phyloP scores from a whole-genome alignment of 1,284 basidiomycete species.

The Moesziomyces aphidis region DNA sequence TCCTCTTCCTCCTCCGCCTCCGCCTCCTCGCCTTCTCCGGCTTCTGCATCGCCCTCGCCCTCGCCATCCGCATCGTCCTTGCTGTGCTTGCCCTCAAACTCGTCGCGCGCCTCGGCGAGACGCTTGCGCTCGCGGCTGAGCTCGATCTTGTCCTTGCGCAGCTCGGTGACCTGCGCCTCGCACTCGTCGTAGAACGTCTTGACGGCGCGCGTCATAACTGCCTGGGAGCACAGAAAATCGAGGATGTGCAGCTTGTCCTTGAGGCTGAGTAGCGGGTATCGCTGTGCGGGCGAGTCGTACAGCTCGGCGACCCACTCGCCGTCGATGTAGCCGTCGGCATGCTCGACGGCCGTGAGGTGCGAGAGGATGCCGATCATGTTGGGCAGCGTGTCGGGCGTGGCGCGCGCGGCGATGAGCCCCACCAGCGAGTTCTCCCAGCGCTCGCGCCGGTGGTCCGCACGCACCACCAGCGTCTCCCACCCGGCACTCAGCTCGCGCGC shows the following conservation, averaged over 20 bases:
- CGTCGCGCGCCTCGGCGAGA: slow-evolving; percentile 78
- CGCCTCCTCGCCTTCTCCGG: slow-evolving; percentile 14
- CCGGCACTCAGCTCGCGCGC: slow-evolving; percentile 45
- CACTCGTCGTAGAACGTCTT: slow-evolving; percentile 90
- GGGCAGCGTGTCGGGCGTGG: slow-evolving; percentile 54
- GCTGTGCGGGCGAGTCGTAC: slow-evolving; percentile 65
- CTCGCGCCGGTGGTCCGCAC: slow-evolving; percentile 52
- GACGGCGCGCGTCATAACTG: slow-evolving; percentile 86
- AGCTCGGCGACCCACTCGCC: slow-evolving; percentile 50
- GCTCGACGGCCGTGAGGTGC: slow-evolving; percentile 61
- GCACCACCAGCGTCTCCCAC: slow-evolving; percentile 57
- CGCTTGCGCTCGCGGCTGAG: slow-evolving; percentile 87
- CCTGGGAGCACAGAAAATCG: slow-evolving; percentile 87
- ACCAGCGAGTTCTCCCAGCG: slow-evolving; percentile 61
- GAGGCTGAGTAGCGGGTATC: slow-evolving; percentile 80
- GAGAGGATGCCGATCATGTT: slow-evolving; percentile 63
- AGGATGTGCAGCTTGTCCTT: slow-evolving; percentile 86
- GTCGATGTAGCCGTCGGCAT: slow-evolving; percentile 54
- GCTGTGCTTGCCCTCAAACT: slow-evolving; percentile 70
- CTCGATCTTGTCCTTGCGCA: slow-evolving; percentile 95
- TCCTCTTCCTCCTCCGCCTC: slow-evolving; percentile 15
- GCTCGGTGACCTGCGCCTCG: slow-evolving; percentile 86
- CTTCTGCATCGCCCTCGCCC: slow-evolving; percentile 1
- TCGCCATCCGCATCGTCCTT: slow-evolving; percentile 20
- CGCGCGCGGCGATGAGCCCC: slow-evolving; percentile 57